Evolutionary conservation across 1,284 basidiomycete species (phyloP).

Genomic region (Golubevia pallescens): DNA sequence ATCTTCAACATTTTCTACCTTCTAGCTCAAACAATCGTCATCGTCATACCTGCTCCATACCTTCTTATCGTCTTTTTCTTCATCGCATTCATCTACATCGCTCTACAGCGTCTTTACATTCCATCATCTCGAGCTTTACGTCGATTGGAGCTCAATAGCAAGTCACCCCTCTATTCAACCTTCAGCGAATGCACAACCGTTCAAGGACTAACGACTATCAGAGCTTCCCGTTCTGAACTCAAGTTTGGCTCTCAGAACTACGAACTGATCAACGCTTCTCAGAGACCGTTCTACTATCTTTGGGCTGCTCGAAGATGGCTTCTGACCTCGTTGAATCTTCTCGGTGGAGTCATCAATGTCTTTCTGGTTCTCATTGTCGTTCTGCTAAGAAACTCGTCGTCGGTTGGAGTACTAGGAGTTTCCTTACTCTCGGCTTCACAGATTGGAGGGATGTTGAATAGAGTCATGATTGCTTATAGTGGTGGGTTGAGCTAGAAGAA

Average conservation of each 20-base stretch:
- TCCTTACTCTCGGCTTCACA: slow-evolving; percentile 33
- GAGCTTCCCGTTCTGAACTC: slow-evolving; percentile 25
- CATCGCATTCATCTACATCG: slow-evolving; percentile 9
- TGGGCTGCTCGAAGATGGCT: slow-evolving; percentile 40
- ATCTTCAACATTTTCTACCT: slow-evolving; percentile 7
- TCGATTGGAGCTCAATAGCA: slow-evolving; percentile 34
- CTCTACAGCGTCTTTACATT: slow-evolving; percentile 30
- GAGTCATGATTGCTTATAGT: slow-evolving; percentile 1
- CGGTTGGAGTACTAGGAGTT: slow-evolving; percentile 28
- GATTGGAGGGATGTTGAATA: slow-evolving; percentile 21
- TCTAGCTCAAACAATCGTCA: slow-evolving; percentile 15
- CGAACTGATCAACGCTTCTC: slow-evolving; percentile 21
- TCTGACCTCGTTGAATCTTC: slow-evolving; percentile 32
- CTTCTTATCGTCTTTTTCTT: slow-evolving; percentile 16
- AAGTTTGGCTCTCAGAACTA: slow-evolving; percentile 14
- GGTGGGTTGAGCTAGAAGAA: neutral
- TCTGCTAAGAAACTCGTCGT: slow-evolving; percentile 23
- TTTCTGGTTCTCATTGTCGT: slow-evolving; percentile 34
- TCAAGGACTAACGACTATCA: slow-evolving; percentile 33
- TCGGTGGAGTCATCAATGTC: slow-evolving; percentile 29
- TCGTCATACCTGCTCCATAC: slow-evolving; percentile 35
- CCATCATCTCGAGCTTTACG: slow-evolving; percentile 39
- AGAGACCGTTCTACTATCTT: slow-evolving; percentile 33
- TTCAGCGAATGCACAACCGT: slow-evolving; percentile 32
- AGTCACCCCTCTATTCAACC: slow-evolving; percentile 34